These are phyloP conservation scores for Suillus subluteus DNA, from an alignment of 768 basidiomycete species.

Conservation along the genomic window DNA sequence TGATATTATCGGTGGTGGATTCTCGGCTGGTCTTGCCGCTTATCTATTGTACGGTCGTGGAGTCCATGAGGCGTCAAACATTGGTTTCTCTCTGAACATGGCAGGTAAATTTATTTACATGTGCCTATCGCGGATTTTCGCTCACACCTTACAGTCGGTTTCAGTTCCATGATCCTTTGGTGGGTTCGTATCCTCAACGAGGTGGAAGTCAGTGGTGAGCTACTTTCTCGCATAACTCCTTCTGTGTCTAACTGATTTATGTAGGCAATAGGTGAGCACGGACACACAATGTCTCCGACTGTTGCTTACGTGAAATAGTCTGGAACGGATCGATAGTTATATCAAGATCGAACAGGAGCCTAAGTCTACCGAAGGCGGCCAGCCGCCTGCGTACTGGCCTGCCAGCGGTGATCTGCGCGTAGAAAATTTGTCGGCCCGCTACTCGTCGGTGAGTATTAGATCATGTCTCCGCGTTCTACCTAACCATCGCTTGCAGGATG, in stretches of 20 bases:
- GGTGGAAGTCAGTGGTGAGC: slow-evolving; percentile 48
- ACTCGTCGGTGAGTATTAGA: slow-evolving; percentile 36
- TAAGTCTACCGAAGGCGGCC: slow-evolving; percentile 38
- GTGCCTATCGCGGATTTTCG: not conserved
- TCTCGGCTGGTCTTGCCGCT: slow-evolving; percentile 51
- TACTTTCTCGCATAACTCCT: not conserved
- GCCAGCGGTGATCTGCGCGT: slow-evolving; percentile 56
- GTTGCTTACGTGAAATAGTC: slow-evolving; percentile 25
- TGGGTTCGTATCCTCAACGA: slow-evolving; percentile 49
- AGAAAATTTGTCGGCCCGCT: slow-evolving; percentile 54
- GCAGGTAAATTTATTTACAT: slow-evolving; percentile 33
- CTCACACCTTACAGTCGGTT: slow-evolving; percentile 42
- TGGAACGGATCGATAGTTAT: slow-evolving; percentile 58
- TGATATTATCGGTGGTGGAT: slow-evolving; percentile 58
- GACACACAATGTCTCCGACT: not conserved
- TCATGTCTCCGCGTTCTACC: not conserved
- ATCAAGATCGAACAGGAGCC: slow-evolving; percentile 61
- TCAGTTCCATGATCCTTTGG: slow-evolving; percentile 58
- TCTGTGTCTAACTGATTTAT: not conserved
- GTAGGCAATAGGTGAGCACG: slow-evolving; percentile 19
- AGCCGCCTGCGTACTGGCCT: slow-evolving; percentile 71
- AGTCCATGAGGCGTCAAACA: slow-evolving; percentile 42
- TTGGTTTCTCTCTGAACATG: slow-evolving; percentile 45
- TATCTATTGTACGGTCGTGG: slow-evolving; percentile 53
- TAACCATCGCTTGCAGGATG: slow-evolving; percentile 39